A percentile compares a stretch with the other conserved stretches of the same genome.
Conservation (phyloP, 1,284 basidiomycete species). For the Chondrostereum purpureum region DNA sequence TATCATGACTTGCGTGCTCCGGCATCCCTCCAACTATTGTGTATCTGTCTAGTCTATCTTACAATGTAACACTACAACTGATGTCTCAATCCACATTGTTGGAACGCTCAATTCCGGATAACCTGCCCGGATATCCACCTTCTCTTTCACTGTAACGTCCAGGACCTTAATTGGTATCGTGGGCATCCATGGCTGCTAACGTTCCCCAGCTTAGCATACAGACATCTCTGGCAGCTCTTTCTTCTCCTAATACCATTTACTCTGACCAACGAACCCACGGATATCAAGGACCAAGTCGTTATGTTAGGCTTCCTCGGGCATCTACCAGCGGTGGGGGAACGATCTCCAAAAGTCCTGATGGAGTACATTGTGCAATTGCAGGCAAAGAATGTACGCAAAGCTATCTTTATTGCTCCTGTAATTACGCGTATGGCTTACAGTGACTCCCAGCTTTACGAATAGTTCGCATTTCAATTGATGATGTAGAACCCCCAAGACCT, state of each 20-base stretch:
- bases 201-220: conserved; percentile 1
- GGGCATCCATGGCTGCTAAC: neutral
- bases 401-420: conserved; percentile 11
- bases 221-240: conserved; percentile 11
- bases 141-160: too few species aligned
- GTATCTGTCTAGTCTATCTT: too few species aligned
- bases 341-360: conserved; percentile 62
- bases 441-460: conserved; percentile 61
- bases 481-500: conserved; percentile 27
- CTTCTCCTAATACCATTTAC: too few species aligned
- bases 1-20: too few species aligned
- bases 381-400: conserved; percentile 73
- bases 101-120: too few species aligned
- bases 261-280: conserved; percentile 34
- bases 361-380: conserved; percentile 57
- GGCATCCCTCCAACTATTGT: too few species aligned
- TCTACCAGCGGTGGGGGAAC: conserved; percentile 54
- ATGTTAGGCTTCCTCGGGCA: conserved; percentile 50
- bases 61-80: too few species aligned
- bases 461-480: conserved; percentile 47
- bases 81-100: too few species aligned
- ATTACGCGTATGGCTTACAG: conserved; percentile 7
- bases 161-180: too few species aligned
- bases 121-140: too few species aligned
- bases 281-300: conserved; percentile 36